phyloP scores from a whole-genome alignment of 495 filamentous ascomycete genomes.

The Podospora conica region DNA sequence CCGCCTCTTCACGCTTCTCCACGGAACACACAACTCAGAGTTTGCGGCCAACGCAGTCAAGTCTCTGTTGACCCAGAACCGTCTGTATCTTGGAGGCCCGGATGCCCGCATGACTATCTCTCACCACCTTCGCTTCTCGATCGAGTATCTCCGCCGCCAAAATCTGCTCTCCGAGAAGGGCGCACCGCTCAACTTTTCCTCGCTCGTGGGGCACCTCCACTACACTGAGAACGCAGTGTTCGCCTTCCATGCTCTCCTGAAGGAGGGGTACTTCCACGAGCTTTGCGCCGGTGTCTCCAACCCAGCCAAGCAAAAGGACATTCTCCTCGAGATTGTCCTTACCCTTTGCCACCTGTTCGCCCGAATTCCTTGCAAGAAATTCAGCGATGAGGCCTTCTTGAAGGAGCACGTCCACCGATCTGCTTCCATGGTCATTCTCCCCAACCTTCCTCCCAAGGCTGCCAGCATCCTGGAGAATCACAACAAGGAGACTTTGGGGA shows the following conservation, averaged over 20 bases:
- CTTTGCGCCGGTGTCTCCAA: slow-evolving; percentile 48
- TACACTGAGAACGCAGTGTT: slow-evolving; percentile 66
- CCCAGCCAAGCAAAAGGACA: slow-evolving; percentile 23
- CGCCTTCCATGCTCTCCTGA: slow-evolving; percentile 66
- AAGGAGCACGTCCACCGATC: slow-evolving; percentile 41
- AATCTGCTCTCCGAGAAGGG: slow-evolving; percentile 54
- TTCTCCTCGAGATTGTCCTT: slow-evolving; percentile 49
- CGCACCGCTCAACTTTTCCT: slow-evolving; percentile 62
- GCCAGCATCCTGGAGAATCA: slow-evolving; percentile 49
- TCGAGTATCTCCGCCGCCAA: slow-evolving; percentile 70
- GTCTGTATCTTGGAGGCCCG: slow-evolving; percentile 61
- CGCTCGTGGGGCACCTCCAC: slow-evolving; percentile 61
- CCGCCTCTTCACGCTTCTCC: slow-evolving; percentile 58
- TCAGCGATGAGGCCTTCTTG: slow-evolving; percentile 16
- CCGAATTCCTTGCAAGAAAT: slow-evolving; percentile 17
- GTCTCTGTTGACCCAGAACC: slow-evolving; percentile 59
- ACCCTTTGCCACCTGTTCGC: slow-evolving; percentile 62
- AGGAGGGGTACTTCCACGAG: slow-evolving; percentile 58
- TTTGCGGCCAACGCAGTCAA: slow-evolving; percentile 58
- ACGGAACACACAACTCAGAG: slow-evolving; percentile 54
- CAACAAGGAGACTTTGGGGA: slow-evolving; percentile 54
- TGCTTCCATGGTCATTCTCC: slow-evolving; percentile 56
- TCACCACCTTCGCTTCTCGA: slow-evolving; percentile 72
- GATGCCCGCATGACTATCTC: slow-evolving; percentile 56
- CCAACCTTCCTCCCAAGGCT: slow-evolving; percentile 54